These are phyloP conservation scores for Aspergillus piperis DNA, from an alignment of 2,329 filamentous ascomycete species.

Conservation along the genomic window DNA sequence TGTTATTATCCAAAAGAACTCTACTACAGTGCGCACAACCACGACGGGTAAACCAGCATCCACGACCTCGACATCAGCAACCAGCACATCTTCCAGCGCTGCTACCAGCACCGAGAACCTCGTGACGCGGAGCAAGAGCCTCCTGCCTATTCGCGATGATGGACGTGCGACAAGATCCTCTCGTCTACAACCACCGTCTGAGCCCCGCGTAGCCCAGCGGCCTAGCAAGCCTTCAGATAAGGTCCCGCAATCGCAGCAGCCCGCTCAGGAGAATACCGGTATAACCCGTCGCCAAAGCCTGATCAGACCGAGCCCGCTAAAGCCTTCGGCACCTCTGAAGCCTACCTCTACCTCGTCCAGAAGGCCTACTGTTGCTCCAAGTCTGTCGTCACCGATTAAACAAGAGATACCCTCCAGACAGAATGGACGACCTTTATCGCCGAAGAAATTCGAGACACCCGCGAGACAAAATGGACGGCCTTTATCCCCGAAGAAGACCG, in stretches of 20 bases:
- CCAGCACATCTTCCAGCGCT: constrained; percentile 11
- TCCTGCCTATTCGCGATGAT: constrained; percentile 28
- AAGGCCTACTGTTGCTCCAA: constrained; percentile 19
- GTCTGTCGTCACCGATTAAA: constrained; percentile 26
- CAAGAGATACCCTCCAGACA: constrained; percentile 11
- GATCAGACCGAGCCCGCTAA: constrained; percentile 29
- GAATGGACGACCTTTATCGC: constrained; percentile 23
- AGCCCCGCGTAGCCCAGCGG: constrained; percentile 23
- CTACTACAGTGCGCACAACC: constrained; percentile 26
- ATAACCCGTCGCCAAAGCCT: constrained; percentile 33
- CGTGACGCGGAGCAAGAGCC: constrained; percentile 30
- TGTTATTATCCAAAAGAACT: constrained; percentile 19
- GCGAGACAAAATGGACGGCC: constrained; percentile 18
- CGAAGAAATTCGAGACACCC: constrained; percentile 16
- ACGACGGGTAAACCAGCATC: constrained; percentile 18
- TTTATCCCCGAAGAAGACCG: constrained; percentile 32
- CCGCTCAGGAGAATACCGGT: constrained; percentile 8
- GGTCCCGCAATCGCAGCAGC: constrained; percentile 15
- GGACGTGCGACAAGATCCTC: constrained; percentile 14
- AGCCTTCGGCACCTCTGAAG: constrained; percentile 16
- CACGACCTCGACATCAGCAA: constrained; percentile 13
- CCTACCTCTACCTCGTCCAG: constrained; percentile 21
- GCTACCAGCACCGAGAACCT: constrained; percentile 22
- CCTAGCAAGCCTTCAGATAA: constrained; percentile 17
- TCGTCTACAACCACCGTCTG: constrained; percentile 23